A percentile compares a stretch with the other conserved stretches of the same genome.
phyloP scores from a whole-genome alignment of 2,329 filamentous ascomycete species.

The Phialophora macrospora region DNA sequence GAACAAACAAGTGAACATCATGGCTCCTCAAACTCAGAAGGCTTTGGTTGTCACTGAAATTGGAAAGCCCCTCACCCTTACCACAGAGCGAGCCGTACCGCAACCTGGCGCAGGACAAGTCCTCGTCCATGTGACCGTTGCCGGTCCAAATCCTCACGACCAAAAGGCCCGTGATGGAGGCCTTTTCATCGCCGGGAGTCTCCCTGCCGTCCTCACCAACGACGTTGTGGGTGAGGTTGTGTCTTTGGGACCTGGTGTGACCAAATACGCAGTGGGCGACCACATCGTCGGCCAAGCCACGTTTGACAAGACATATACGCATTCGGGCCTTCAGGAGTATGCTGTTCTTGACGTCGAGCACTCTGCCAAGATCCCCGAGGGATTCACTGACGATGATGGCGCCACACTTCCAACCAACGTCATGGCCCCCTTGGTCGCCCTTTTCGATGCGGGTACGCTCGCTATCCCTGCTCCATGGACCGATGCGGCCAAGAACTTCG shows the following conservation, averaged over 20 bases:
- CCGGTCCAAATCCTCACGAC: conserved; percentile 48
- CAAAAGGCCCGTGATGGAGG: conserved; percentile 46
- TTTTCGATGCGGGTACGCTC: conserved; percentile 45
- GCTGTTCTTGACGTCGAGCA: conserved; percentile 43
- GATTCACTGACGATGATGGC: conserved; percentile 45
- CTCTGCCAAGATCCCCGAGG: conserved; percentile 44
- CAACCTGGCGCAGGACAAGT: conserved; percentile 44
- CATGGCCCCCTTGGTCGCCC: conserved; percentile 43
- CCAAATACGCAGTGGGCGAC: conserved; percentile 41
- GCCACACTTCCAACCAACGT: conserved; percentile 48
- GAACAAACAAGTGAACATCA: background rate
- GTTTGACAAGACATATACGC: conserved; percentile 1
- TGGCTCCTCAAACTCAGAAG: conserved; percentile 29
- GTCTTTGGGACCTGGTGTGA: conserved; percentile 40
- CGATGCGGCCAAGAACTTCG: conserved; percentile 31
- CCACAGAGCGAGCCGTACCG: conserved; percentile 39
- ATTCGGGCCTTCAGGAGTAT: conserved; percentile 49
- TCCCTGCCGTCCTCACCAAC: conserved; percentile 45
- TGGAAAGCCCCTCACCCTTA: conserved; percentile 29
- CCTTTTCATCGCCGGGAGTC: conserved; percentile 44
- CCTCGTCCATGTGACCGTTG: conserved; percentile 47
- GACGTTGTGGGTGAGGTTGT: conserved; percentile 46
- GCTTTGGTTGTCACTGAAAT: conserved; percentile 28
- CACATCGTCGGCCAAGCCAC: conserved; percentile 43
- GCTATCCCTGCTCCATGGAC: conserved; percentile 39